Evolutionary conservation across 75 land plant species (phyloP), one percentile per base, ranked within the genome.

Genomic region (Adiantum capillusveneris): DNA sequence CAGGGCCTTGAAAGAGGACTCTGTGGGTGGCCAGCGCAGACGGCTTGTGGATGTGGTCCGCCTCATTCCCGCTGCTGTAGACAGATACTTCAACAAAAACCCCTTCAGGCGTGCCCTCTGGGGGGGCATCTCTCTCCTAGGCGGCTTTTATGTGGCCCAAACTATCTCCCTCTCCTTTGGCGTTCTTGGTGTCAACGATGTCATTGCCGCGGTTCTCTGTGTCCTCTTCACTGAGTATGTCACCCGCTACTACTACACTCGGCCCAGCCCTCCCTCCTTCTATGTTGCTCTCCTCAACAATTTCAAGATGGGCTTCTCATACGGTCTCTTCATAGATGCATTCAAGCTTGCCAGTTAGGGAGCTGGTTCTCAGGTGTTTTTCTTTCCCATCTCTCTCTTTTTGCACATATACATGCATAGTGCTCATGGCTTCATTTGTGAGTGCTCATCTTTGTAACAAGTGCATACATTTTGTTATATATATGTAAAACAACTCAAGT

Each of bases 281-380:
- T 70, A 83, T 0, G 57, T 94, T 41, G 98, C 96, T n/a, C 79
- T 94, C 17, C 81, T 94, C 31, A 94, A 90, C 67, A 94, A 82
- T 60, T 94, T 94, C 72, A 94, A 94, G 72, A 90, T 94, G 96
- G 98, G 98, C 6, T 90, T 94, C 70, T 91, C 98, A 0, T 94
- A 94, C 64, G 96, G 98, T 21, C 86, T 94, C 26, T 94, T 94
- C 77, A 94, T 94, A 64, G 98, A 94, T 74, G 98, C 98, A 44
- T 94, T 94, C 76, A 94, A 94, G 69, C 91, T 94, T 64, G 98
- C 98, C 46, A 91, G 97, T 58, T 58, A n/a, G n/a, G n/a, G n/a
- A n/a, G n/a, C n/a, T n/a, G n/a, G n/a, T n/a, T n/a, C n/a, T n/a
- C n/a, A n/a, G n/a, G n/a, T n/a, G n/a, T n/a, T n/a, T n/a, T n/a